Conservation (phyloP, 2,329 filamentous ascomycete genomes). For the Calonectria hawksworthii region DNA sequence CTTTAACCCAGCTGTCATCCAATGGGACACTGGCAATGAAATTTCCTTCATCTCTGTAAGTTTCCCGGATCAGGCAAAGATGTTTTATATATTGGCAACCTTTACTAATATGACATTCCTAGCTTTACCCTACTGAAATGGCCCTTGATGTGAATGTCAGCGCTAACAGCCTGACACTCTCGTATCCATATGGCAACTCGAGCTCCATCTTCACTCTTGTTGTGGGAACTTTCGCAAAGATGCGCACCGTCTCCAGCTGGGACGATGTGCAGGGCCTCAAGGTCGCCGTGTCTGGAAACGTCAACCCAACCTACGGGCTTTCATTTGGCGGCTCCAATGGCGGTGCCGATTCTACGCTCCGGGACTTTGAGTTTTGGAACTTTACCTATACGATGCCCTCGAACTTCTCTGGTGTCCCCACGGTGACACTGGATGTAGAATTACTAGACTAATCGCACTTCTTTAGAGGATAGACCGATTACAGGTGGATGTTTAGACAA, state of each 20-base stretch:
- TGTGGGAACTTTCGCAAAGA: constrained; percentile 61
- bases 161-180: constrained; percentile 57
- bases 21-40: constrained; percentile 65
- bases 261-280: constrained; percentile 62
- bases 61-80: background rate
- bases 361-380: constrained; percentile 63
- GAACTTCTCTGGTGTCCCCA: background rate
- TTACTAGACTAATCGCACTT: background rate
- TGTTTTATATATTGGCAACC: constrained; percentile 45
- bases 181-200: constrained; percentile 66
- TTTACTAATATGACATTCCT: constrained; percentile 46
- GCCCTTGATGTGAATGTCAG: constrained; percentile 32
- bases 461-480: background rate
- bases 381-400: constrained; percentile 58
- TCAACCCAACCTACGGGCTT: constrained; percentile 55
- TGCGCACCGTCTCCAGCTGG: constrained; percentile 60
- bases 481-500: background rate
- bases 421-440: background rate
- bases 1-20: constrained; percentile 72
- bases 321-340: constrained; percentile 59
- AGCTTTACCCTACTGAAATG: constrained; percentile 54
- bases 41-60: constrained; percentile 46
- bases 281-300: constrained; percentile 61
- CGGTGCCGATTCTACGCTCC: constrained; percentile 46
- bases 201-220: constrained; percentile 65